Percentiles rank a stretch among this genome's conserved stretches.
phyloP scores from a whole-genome alignment of 2,329 filamentous ascomycete species.

The Microcyclosporella mali region DNA sequence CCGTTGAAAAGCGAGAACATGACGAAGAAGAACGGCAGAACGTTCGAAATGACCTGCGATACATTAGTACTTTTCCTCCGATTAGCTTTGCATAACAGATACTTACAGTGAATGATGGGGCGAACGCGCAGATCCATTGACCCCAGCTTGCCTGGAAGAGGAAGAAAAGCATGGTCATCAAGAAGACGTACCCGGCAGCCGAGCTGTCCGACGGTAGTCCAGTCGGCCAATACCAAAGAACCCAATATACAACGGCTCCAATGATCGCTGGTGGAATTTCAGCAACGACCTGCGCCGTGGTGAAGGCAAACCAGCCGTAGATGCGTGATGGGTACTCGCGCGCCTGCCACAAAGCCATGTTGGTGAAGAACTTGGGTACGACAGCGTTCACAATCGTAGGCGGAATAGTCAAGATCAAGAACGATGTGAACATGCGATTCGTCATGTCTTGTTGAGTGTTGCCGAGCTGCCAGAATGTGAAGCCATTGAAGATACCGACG shows the following conservation, averaged over 20 bases:
- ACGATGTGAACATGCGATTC: constrained; percentile 69
- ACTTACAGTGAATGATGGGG: constrained; percentile 59
- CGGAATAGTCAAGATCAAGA: constrained; percentile 53
- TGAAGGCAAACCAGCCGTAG: constrained; percentile 72
- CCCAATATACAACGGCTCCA: constrained; percentile 60
- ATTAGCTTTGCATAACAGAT: too few relatives aligned
- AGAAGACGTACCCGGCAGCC: constrained; percentile 66
- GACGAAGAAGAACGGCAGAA: constrained; percentile 75
- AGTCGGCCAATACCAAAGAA: constrained; percentile 70
- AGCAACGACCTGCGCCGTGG: constrained; percentile 63
- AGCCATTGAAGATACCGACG: constrained; percentile 71
- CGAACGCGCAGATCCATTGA: constrained; percentile 79
- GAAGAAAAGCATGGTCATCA: constrained; percentile 74
- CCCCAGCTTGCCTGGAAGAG: constrained; percentile 71
- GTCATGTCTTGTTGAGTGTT: constrained; percentile 63
- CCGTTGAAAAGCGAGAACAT: constrained; percentile 73
- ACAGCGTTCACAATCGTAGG: constrained; percentile 67
- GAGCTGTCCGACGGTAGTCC: constrained; percentile 61
- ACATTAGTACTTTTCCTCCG: too few relatives aligned
- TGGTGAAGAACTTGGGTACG: constrained; percentile 70
- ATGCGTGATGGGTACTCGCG: constrained; percentile 68
- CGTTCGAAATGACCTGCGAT: constrained; percentile 59
- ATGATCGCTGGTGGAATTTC: constrained; percentile 68
- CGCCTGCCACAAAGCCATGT: constrained; percentile 65
- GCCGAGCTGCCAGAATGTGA: constrained; percentile 68